Evolutionary conservation across 2,329 filamentous ascomycete species (phyloP), one percentile per base, ranked within the genome.

Genomic region (Achaetomium macrosporum): DNA sequence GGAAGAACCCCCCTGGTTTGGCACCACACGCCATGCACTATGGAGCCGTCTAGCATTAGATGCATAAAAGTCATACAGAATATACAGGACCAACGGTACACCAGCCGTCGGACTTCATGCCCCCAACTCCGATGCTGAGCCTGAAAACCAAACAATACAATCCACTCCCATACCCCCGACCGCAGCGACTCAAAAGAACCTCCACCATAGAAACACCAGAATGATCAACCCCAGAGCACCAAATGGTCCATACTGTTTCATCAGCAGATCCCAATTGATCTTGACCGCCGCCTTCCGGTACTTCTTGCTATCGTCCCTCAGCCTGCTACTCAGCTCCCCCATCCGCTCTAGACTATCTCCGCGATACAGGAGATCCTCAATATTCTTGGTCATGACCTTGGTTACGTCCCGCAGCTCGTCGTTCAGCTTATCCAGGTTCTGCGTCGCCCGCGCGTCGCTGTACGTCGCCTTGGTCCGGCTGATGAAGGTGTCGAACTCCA

Each of bases 311-410:
- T 99, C 93, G 68, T 99, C 93, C 58, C 89, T 78, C 68, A 99
- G 72, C 57, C 92, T 77, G 52, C 83, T 87, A 64, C 88, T 95
- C 67, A 96, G 87, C 74, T 97, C 92, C 57, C 93, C 92, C 93
- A 99, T 99, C 65, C 90, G 82, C 73, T 99, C 93, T 61, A 99
- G 73, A 64, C 85, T 93, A 69, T 99, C 93, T 29, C 93, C 93
- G 57, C 95, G 79, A 69, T 99, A 99, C 49, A 99, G 76, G 66
- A 99, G 74, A 70, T 99, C 93, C 76, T 99, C 93, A 62, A 99
- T 97, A 71, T 99, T 99, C 82, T 97, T 97, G 51, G 91, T 97
- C 95, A 99, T 99, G 66, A 99, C 91, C 74, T 96, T 91, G 1
- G 93, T 97, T 51, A 99, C 95, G 71, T 97, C 93, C 69, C 91